Base-by-base conservation (phyloP, 2,329 filamentous ascomycete genomes). In the Colletotrichum acutatum region DNA sequence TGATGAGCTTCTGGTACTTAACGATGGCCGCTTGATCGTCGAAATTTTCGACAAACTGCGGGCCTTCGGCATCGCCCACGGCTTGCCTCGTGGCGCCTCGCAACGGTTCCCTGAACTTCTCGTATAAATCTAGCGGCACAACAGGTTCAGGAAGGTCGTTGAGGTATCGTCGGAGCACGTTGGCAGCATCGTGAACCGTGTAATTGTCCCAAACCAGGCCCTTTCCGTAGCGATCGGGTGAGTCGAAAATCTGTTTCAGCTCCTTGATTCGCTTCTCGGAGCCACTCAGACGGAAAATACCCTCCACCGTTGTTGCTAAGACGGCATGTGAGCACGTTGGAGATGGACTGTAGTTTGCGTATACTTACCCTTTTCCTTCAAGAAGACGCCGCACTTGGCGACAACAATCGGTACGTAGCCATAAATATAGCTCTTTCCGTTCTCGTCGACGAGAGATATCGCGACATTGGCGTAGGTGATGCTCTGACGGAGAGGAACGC, bases 241-340 rank as follows among this genome's bases (percentile, higher is more conserved):
- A 97, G 83, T 98, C 94, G 83, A 99, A 99, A 3, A 95, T 90
- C 32, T 89, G 91, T 82, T 97, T 96, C 34, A 99, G 90, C 82
- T 98, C 97, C 82, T 98, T 99, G 85, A 99, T 99, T 74, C 97
- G 93, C 85, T 98, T 98, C 80, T 98, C 96, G 46, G 97, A 98
- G 63, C 97, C 97, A 80, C 94, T 97, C 56, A 99, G 87, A 57
- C 97, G 95, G 80, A 99, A 99, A 71, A 99, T 99, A 52, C 97
- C 97, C 83, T 98, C 96, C 11, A 98, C 90, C 76, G 95, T 92
- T 77, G 96, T 98, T 37, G 97, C 97, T 98, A 76, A 59, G 71
- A 76, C 70, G 82, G 58, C 81, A 61, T 53, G 73, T 80, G 68
- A 81, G 77, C 70, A 71, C 58, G 24, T 42, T 42, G 7, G 14